A percentile compares a stretch with the other conserved stretches of the same genome.
Conservation (phyloP, 2,329 filamentous ascomycete species). For the Nemania serpens region DNA sequence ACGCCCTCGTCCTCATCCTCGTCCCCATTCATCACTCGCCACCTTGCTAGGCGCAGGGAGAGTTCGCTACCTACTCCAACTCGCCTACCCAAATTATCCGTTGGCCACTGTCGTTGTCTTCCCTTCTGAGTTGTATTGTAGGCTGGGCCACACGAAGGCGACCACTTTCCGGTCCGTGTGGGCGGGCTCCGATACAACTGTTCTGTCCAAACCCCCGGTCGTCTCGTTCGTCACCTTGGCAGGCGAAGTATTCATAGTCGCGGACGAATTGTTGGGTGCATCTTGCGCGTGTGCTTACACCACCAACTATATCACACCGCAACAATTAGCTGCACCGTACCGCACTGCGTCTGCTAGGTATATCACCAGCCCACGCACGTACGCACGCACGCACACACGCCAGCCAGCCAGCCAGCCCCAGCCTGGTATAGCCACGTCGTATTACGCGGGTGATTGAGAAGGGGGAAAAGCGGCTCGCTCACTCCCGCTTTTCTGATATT, state of each 20-base stretch:
- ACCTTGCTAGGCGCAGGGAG: constrained; percentile 10
- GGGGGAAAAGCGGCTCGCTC: constrained; percentile 36
- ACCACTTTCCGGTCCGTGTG: constrained; percentile 22
- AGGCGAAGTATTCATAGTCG: constrained; percentile 25
- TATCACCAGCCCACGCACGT: constrained; percentile 23
- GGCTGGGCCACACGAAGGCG: constrained; percentile 34
- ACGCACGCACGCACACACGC: constrained; percentile 6
- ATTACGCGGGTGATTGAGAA: constrained; percentile 37
- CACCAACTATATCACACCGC: constrained; percentile 34
- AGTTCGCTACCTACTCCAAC: neutral
- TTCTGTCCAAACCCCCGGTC: constrained; percentile 25
- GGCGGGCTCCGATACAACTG: constrained; percentile 27
- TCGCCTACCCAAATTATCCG: constrained; percentile 6
- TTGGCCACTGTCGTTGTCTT: constrained; percentile 9
- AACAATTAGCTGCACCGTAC: constrained; percentile 29
- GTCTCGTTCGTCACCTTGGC: constrained; percentile 23
- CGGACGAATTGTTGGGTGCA: constrained; percentile 33
- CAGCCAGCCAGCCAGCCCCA: constrained; percentile 23
- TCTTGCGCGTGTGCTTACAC: constrained; percentile 38
- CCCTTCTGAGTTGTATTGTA: constrained; percentile 30
- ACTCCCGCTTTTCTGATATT: constrained; percentile 36
- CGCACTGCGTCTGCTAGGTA: constrained; percentile 28
- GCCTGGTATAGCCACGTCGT: constrained; percentile 33
- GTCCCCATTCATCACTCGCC: constrained; percentile 1
- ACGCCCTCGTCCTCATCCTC: neutral